Evolutionary conservation across 345 rosid species (phyloP), one percentile per base, ranked within the genome.

Genomic region (Syzygium grande): DNA sequence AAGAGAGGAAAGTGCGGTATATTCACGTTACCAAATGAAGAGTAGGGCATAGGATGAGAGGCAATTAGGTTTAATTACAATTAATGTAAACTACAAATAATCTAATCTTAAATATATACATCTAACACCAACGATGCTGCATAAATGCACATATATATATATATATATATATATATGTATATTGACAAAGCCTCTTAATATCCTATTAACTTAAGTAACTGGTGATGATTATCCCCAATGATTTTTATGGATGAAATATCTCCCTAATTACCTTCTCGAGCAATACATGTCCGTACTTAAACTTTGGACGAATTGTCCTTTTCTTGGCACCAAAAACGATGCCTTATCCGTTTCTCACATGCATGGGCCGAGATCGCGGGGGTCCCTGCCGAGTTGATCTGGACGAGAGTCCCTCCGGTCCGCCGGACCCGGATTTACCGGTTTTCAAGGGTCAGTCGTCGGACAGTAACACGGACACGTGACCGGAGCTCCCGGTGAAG

Each of bases 91-190:
- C 46, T 43, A 43, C 46, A 43, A 43, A 1, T 43, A 43, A 43
- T 43, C 46, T 43, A 43, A 43, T 43, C 46, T 43, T 43, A 43
- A 43, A 43, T 43, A 43, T 43, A 43, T 43, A 43, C 46, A 5
- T 43, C 46, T 43, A 6, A 43, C 46, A 43, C 22, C 61, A 23
- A 11, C 61, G 27, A 23, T 56, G 27, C 9, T 55, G 59, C 27
- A 11, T 25, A 55, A 23, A 8, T 55, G 9, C 27, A 89, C 78
- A 16, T 96, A 94, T 61, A 61, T n/a, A 13, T 96, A 94, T 61
- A n/a, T n/a, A 16, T 96, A 94, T 61, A 61, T n/a, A 13, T 96
- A 94, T 61, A n/a, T n/a, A 13, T 25, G 46, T 59, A 59, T 27
- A 59, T 59, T 27, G 65, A 59, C 65, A 27, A 59, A 56, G 12